Evolutionary conservation across 2,329 filamentous ascomycete species (phyloP).

Genomic region (Ophiostoma fasciatum): DNA sequence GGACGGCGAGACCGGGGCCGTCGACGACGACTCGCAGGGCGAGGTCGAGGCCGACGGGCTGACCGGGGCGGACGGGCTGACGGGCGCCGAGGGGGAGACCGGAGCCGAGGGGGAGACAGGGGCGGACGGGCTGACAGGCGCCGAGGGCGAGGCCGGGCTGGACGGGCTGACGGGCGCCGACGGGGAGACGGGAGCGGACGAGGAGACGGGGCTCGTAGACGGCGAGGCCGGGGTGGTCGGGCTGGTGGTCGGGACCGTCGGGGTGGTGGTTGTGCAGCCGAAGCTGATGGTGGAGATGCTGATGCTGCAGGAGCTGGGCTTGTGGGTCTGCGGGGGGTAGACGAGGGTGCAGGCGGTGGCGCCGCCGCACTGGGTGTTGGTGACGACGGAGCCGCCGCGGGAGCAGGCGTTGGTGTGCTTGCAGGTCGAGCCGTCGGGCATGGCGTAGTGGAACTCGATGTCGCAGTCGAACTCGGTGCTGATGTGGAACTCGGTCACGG

Average conservation of each 20-base stretch:
- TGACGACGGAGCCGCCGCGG: slow-evolving; percentile 50
- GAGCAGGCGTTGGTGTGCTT: slow-evolving; percentile 61
- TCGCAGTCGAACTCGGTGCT: slow-evolving; percentile 61
- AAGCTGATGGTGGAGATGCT: slow-evolving; percentile 63
- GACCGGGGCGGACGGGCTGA: too few relatives aligned
- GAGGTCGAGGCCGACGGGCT: too few relatives aligned
- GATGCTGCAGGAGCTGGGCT: slow-evolving; percentile 48
- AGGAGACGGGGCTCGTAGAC: background rate
- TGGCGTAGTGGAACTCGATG: slow-evolving; percentile 73
- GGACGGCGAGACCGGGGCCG: too few relatives aligned
- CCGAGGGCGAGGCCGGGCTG: background rate
- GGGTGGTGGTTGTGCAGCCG: slow-evolving; percentile 37
- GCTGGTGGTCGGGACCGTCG: background rate
- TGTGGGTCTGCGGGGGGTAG: slow-evolving; percentile 43
- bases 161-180: too few relatives aligned
- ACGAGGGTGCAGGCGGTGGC: slow-evolving; percentile 66
- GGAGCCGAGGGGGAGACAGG: background rate
- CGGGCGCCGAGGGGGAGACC: too few relatives aligned
- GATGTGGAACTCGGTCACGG: slow-evolving; percentile 60
- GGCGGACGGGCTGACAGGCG: too few relatives aligned
- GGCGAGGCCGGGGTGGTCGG: background rate
- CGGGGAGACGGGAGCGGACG: background rate
- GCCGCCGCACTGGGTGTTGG: slow-evolving; percentile 86
- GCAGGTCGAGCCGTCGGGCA: slow-evolving; percentile 71
- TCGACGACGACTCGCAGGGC: too few relatives aligned